Evolutionary conservation across 345 rosid species (phyloP).

Genomic region (Eucalyptus cloeziana): DNA sequence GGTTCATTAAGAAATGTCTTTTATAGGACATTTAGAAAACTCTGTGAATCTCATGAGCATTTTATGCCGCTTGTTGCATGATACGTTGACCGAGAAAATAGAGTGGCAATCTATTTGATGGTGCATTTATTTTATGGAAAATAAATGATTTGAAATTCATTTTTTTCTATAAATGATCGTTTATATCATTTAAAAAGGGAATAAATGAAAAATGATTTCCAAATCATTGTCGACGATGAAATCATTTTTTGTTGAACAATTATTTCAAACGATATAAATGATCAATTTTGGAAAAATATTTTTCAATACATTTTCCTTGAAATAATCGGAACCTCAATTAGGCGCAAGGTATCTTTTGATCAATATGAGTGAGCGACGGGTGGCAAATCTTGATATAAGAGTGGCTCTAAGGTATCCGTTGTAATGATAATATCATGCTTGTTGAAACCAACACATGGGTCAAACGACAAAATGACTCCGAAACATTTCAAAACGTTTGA

Average conservation of each 20-base stretch:
- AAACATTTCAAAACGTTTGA: neutral
- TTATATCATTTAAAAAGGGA: too few relatives aligned
- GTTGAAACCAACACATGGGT: neutral
- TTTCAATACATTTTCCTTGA: too few relatives aligned
- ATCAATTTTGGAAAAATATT: too few relatives aligned
- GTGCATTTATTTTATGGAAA: neutral
- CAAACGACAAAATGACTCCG: rapidly evolving
- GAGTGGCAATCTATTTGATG: neutral
- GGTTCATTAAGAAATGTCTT: neutral
- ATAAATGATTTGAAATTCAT: neutral
- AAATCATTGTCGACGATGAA: rapidly evolving
- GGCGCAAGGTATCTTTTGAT: too few relatives aligned
- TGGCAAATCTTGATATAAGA: neutral
- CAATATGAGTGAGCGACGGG: rapidly evolving
- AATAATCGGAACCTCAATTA: too few relatives aligned
- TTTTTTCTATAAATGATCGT: too few relatives aligned
- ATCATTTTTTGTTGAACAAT: too few relatives aligned
- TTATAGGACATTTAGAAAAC: neutral
- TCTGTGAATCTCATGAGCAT: too few relatives aligned
- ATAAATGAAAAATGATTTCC: too few relatives aligned
- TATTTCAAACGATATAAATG: too few relatives aligned
- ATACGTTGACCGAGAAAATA: neutral
- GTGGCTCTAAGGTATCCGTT: neutral
- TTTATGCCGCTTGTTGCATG: neutral
- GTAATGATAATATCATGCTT: neutral